phyloP scores from a whole-genome alignment of 2,329 filamentous ascomycete genomes.

The Fonsecaea multimorphosa region DNA sequence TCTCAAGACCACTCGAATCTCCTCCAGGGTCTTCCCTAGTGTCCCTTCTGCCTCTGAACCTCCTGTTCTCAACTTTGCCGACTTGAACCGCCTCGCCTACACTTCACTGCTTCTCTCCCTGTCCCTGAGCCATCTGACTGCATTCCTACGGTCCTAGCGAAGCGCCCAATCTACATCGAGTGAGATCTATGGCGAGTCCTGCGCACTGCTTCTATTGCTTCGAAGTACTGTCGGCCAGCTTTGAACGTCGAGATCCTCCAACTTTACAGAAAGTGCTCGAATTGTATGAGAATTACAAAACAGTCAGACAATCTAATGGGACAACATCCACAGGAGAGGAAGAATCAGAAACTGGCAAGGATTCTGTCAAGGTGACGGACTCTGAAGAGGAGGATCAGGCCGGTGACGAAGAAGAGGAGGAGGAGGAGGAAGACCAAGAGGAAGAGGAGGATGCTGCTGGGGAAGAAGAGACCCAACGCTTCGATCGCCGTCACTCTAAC shows the following conservation, averaged over 20 bases:
- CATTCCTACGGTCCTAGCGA: not conserved
- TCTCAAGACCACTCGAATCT: slow-evolving; percentile 3
- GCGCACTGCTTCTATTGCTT: slow-evolving; percentile 94
- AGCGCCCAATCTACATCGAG: not conserved
- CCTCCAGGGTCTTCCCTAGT: slow-evolving; percentile 2
- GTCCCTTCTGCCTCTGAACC: not conserved
- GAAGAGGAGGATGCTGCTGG: slow-evolving; percentile 35
- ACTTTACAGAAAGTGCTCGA: slow-evolving; percentile 72
- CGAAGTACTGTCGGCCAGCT: slow-evolving; percentile 78
- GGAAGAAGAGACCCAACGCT: slow-evolving; percentile 28
- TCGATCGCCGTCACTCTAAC: slow-evolving; percentile 30
- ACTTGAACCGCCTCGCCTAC: not conserved
- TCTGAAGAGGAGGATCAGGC: slow-evolving; percentile 4
- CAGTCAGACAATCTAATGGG: slow-evolving; percentile 32
- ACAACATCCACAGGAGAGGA: slow-evolving; percentile 8
- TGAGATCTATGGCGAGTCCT: slow-evolving; percentile 73
- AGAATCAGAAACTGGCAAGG: slow-evolving; percentile 26
- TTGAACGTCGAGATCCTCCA: slow-evolving; percentile 72
- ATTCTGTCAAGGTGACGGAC: slow-evolving; percentile 19
- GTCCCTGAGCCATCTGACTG: not conserved
- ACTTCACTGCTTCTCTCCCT: not conserved
- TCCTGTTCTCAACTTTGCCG: not conserved
- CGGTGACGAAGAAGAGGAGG: slow-evolving; percentile 41
- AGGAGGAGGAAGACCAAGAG: slow-evolving; percentile 45
- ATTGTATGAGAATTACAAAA: slow-evolving; percentile 65